Evolutionary conservation across 352 stramenopile genomes (phyloP).

Genomic region (Globisporangium recalcitrans): DNA sequence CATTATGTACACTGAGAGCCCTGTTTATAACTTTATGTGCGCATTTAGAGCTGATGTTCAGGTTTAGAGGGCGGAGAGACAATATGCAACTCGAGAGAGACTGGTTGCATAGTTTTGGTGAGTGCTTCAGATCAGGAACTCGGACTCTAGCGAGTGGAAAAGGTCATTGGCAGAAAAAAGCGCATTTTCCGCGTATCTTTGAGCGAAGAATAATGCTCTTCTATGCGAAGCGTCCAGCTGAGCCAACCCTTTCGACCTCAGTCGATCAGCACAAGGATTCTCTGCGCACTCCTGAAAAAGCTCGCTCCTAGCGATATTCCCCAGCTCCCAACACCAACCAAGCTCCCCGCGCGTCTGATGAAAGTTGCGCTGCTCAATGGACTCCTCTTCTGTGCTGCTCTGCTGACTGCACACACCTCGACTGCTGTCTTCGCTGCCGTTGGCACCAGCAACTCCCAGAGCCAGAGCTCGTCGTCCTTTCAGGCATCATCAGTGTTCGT

Average conservation of each 20-base stretch:
- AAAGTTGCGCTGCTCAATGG: conserved; percentile 7
- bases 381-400: conserved; percentile 6
- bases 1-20: too few relatives aligned
- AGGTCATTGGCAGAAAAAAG: too few relatives aligned
- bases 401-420: conserved; percentile 9
- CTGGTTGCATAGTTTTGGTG: too few relatives aligned
- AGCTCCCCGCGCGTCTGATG: conserved; percentile 2
- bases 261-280: not conserved
- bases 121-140: too few relatives aligned
- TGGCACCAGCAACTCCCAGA: not conserved
- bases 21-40: too few relatives aligned
- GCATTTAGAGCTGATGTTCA: too few relatives aligned
- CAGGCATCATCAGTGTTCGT: conserved; percentile 7
- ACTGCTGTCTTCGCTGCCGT: conserved; percentile 40
- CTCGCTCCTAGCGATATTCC: conserved; percentile 11
- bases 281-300: not conserved
- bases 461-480: conserved; percentile 19
- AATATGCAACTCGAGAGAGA: too few relatives aligned
- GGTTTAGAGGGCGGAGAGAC: too few relatives aligned
- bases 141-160: too few relatives aligned
- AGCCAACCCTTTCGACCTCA: not conserved
- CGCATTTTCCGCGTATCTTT: too few relatives aligned
- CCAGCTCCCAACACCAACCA: conserved; percentile 21
- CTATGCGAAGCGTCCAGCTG: not conserved
- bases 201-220: not conserved